Evolutionary conservation across 805 yeast genomes (phyloP).

Genomic region (Jamesozyma jinghongensis): DNA sequence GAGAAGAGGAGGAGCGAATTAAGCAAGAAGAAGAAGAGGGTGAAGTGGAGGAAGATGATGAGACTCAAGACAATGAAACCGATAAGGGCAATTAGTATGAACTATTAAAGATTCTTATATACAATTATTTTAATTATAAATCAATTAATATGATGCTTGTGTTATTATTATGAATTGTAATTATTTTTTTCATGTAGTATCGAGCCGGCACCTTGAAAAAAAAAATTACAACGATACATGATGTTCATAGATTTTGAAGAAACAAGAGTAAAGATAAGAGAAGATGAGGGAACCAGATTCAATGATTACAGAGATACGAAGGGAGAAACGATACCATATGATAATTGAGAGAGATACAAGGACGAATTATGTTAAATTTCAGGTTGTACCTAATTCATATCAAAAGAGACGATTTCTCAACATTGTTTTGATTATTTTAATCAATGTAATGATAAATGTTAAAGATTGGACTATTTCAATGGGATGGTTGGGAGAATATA

Average conservation of each 20-base stretch:
- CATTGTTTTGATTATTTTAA: background rate
- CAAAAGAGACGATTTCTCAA: background rate
- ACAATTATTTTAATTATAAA: too few species aligned
- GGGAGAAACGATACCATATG: slow-evolving; percentile 3
- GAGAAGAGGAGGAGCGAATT: slow-evolving; percentile 20
- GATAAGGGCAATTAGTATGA: too few species aligned
- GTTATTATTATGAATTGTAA: too few species aligned
- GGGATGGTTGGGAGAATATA: background rate
- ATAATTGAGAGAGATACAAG: slow-evolving; percentile 5
- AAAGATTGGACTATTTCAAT: background rate
- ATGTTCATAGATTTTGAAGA: too few species aligned
- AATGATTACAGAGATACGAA: background rate
- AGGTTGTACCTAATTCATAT: slow-evolving; percentile 8
- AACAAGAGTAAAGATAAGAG: background rate
- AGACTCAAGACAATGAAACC: too few species aligned
- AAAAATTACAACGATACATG: background rate
- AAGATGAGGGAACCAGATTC: background rate
- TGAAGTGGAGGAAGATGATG: slow-evolving; percentile 3
- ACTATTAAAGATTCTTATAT: too few species aligned
- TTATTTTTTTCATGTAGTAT: too few species aligned
- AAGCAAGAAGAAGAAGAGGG: slow-evolving; percentile 4
- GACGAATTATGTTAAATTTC: slow-evolving; percentile 8
- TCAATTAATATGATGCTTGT: too few species aligned
- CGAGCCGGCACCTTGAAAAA: too few species aligned
- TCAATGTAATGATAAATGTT: slow-evolving; percentile 1